Base-by-base conservation (phyloP, 139 green algal species). In the Chlorella ohadii region DNA sequence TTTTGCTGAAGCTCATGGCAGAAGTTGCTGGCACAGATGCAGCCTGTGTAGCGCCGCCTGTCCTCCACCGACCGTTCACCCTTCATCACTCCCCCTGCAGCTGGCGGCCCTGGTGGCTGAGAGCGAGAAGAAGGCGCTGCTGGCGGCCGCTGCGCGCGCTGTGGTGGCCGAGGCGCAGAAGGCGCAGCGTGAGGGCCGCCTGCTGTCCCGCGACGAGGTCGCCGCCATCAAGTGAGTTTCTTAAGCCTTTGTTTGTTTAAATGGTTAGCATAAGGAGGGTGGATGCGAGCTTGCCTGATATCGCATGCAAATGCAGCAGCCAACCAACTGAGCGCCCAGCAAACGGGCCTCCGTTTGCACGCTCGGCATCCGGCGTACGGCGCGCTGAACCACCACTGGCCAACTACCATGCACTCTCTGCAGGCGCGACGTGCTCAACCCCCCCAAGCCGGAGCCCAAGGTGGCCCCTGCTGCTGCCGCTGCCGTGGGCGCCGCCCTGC, bases 121-220 rank as follows among this genome's bases (percentile, higher is more conserved):
- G 23, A 88, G 85, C 3, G 82, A 91, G 59, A 36, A 39, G 25
- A 73, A 65, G 51, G 82, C 84, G 19, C 71, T 63, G 36, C 19
- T 89, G 47, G 90, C 84, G 25, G 61, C 78, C 36, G 90, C 88
- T 13, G 92, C 90, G 36, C 89, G 88, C 65, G 92, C 92, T 23
- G 87, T 94, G 67, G 80, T 92, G 55, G 57, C 79, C 39, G 91
- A 87, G 5, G 87, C 88, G 23, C 85, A 90, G 80, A 57, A 73
- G 65, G 92, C 88, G 27, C 81, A 82, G 44, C 75, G 65, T 22
- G 57, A 83, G 51, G 74, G 61, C 17, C 28, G 82, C 57, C 57
- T 91, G 68, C 88, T 93, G 68, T 73, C 77, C 28, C 5, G 64
- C 25, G 51, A 82, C 38, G 82, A 93, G 39, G 85, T 92, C 66